Conservation (phyloP, 805 yeast species). For the Barnettozyma siamensis region DNA sequence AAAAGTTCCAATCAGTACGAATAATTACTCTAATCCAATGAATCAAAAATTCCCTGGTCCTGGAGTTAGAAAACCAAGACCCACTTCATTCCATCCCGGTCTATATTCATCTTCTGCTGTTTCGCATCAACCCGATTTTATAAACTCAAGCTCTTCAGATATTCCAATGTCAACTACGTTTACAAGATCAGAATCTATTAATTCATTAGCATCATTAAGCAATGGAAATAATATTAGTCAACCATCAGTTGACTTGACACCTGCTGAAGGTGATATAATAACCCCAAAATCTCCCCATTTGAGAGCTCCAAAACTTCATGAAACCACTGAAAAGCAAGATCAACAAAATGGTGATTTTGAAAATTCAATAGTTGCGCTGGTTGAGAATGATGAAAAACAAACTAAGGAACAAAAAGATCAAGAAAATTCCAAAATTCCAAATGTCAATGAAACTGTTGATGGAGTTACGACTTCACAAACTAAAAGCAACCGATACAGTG, state of each 20-base stretch:
- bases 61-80: constrained; percentile 60
- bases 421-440: not conserved
- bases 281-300: constrained; percentile 26
- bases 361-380: not conserved
- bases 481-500: constrained; percentile 25
- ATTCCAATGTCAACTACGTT: constrained; percentile 12
- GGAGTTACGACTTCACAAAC: constrained; percentile 4
- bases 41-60: constrained; percentile 27
- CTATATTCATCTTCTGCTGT: constrained; percentile 24
- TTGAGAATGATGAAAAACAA: constrained; percentile 12
- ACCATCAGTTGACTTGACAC: constrained; percentile 30
- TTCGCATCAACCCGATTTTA: constrained; percentile 17
- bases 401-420: constrained; percentile 11
- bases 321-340: constrained; percentile 1
- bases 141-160: not conserved
- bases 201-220: constrained; percentile 33
- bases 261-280: constrained; percentile 33
- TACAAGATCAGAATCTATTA: constrained; percentile 35
- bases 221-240: constrained; percentile 26
- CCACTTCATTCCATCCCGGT: constrained; percentile 79
- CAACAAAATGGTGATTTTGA: constrained; percentile 9
- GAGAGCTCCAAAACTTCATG: constrained; percentile 7
- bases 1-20: constrained; percentile 18
- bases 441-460: not conserved
- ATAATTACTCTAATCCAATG: constrained; percentile 13